These are phyloP conservation scores for Hypoxylon cercidicola DNA, from an alignment of 495 filamentous ascomycete genomes.

Conservation along the genomic window DNA sequence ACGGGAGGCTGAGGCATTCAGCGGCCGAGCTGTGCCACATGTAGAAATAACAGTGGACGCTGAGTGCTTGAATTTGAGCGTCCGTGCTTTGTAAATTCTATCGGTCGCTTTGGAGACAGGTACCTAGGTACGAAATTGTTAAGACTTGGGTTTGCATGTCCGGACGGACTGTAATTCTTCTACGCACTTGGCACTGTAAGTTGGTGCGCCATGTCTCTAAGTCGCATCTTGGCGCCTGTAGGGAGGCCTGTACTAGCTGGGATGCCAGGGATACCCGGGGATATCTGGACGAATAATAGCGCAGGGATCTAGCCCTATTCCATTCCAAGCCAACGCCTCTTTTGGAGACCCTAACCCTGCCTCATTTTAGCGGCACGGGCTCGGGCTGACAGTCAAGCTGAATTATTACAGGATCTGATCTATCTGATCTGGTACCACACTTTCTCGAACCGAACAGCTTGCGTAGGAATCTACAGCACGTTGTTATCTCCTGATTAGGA, in stretches of 20 bases:
- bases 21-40: background rate
- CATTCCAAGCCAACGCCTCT: background rate
- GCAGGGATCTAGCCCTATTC: background rate
- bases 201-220: conserved; percentile 6
- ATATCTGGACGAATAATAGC: background rate
- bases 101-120: background rate
- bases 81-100: background rate
- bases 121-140: background rate
- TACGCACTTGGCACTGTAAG: conserved; percentile 2
- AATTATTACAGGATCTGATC: background rate
- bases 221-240: background rate
- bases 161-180: conserved; percentile 12
- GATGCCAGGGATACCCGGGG: background rate
- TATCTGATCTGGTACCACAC: conserved; percentile 4
- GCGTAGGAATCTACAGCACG: background rate
- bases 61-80: background rate
- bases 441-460: background rate
- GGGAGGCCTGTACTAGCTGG: conserved; percentile 1
- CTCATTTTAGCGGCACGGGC: background rate
- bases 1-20: conserved; percentile 1
- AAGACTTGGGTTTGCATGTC: background rate
- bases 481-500: background rate
- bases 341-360: background rate
- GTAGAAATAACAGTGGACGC: background rate
- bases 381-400: conserved; percentile 1